Conservation (phyloP, 768 basidiomycete genomes). For the Rickenella mellea region DNA sequence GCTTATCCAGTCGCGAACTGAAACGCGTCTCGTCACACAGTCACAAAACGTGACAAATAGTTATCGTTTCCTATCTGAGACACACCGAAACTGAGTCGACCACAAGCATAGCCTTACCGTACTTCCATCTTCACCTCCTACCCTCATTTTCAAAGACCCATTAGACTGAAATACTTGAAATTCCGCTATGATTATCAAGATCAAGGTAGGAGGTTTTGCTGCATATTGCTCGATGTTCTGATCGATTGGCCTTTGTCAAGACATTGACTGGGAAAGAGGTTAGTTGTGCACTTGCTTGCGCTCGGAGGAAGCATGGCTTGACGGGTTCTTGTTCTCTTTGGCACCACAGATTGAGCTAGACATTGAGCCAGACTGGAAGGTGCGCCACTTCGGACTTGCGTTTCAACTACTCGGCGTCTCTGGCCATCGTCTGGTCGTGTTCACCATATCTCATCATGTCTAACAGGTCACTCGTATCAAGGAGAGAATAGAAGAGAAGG, state of each 20-base stretch:
- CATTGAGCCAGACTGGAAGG: conserved; percentile 86
- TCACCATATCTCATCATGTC: conserved; percentile 5
- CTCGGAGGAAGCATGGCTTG: neutral
- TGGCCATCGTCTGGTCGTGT: neutral
- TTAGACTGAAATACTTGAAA: too few species aligned
- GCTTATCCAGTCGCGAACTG: too few species aligned
- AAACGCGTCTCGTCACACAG: too few species aligned
- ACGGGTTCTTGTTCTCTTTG: neutral
- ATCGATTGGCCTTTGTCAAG: conserved; percentile 34
- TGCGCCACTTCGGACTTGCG: conserved; percentile 18
- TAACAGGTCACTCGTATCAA: conserved; percentile 85
- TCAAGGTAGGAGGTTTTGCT: conserved; percentile 47
- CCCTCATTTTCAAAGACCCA: too few species aligned
- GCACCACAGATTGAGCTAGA: conserved; percentile 77
- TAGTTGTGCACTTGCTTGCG: conserved; percentile 23
- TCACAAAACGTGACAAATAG: too few species aligned
- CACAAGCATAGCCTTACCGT: too few species aligned
- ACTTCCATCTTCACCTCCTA: too few species aligned
- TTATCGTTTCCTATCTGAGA: too few species aligned
- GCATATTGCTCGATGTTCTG: conserved; percentile 1
- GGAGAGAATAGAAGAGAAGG: conserved; percentile 97
- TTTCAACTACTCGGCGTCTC: neutral
- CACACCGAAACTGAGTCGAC: too few species aligned
- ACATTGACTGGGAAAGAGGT: conserved; percentile 98
- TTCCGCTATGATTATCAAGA: conserved; percentile 72